These are phyloP conservation scores for Puccinia novopanici DNA, from an alignment of 1,284 basidiomycete species.

Conservation along the genomic window DNA sequence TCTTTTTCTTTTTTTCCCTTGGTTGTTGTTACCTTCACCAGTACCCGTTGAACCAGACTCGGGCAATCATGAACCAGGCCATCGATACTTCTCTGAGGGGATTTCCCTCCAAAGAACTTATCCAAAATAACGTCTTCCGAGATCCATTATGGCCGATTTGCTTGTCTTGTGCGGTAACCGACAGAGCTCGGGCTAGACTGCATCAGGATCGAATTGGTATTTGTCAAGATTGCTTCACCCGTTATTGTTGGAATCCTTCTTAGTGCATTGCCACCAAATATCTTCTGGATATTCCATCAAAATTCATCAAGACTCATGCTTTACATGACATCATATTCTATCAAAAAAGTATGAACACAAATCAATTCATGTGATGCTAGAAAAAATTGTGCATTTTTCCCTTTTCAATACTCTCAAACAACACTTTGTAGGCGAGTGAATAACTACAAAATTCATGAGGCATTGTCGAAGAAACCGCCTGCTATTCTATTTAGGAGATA, in stretches of 20 bases:
- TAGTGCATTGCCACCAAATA: background rate
- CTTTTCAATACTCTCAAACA: too few relatives aligned
- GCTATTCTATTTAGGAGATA: too few relatives aligned
- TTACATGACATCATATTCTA: too few relatives aligned
- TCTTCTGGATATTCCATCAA: too few relatives aligned
- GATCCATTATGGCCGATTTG: slow-evolving; percentile 46
- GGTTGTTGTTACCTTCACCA: background rate
- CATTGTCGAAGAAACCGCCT: too few relatives aligned
- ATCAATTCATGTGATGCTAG: too few relatives aligned
- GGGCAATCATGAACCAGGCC: slow-evolving; percentile 39
- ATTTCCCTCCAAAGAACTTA: slow-evolving; percentile 22
- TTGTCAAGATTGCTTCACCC: slow-evolving; percentile 23
- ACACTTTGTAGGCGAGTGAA: too few relatives aligned
- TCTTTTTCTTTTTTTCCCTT: too few relatives aligned
- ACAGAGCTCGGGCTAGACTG: slow-evolving; percentile 21
- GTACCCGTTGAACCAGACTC: slow-evolving; percentile 25
- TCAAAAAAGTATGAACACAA: too few relatives aligned
- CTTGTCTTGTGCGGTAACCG: slow-evolving; percentile 42
- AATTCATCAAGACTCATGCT: too few relatives aligned
- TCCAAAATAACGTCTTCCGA: slow-evolving; percentile 3
- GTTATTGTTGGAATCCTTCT: slow-evolving; percentile 40
- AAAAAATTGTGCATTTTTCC: too few relatives aligned
- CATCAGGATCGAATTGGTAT: slow-evolving; percentile 19
- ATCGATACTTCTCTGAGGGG: slow-evolving; percentile 21
- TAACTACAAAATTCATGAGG: too few relatives aligned